Percentiles rank a stretch among this genome's conserved stretches.
Conservation (phyloP, 1,284 basidiomycete genomes). For the Apiotrichum mycotoxinovorans region DNA sequence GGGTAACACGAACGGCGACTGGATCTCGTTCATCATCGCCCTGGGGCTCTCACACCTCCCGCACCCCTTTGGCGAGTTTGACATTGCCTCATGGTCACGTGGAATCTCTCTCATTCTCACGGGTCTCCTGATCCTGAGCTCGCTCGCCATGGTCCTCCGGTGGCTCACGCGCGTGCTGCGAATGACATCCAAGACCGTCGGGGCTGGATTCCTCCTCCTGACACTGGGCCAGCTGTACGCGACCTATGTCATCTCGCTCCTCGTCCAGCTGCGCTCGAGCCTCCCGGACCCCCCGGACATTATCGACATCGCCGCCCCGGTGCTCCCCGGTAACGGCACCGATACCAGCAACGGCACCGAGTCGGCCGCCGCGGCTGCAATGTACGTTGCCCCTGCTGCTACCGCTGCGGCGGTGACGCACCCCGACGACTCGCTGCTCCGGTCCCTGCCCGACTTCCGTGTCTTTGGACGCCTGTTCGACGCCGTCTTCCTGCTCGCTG, state of each 20-base stretch:
- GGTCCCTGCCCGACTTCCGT: constrained; percentile 47
- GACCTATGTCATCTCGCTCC: constrained; percentile 48
- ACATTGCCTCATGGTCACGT: constrained; percentile 43
- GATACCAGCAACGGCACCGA: background rate
- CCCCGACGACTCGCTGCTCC: constrained; percentile 34
- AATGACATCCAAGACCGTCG: constrained; percentile 46
- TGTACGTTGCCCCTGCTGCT: background rate
- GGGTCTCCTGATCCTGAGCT: constrained; percentile 44
- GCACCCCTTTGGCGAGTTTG: constrained; percentile 33
- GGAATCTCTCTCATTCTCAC: constrained; percentile 48
- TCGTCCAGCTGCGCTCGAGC: constrained; percentile 48
- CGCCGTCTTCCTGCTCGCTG: constrained; percentile 44
- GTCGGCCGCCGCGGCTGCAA: background rate
- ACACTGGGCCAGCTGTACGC: constrained; percentile 48
- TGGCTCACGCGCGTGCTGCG: constrained; percentile 44
- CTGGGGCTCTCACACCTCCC: constrained; percentile 42
- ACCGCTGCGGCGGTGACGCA: background rate
- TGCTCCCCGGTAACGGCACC: background rate
- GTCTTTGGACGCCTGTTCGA: constrained; percentile 51
- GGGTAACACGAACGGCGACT: constrained; percentile 49
- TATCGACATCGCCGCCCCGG: constrained; percentile 14
- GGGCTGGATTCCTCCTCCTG: constrained; percentile 48
- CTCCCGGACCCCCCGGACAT: constrained; percentile 34
- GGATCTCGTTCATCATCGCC: constrained; percentile 50
- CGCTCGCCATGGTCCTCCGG: constrained; percentile 46